Evolutionary conservation across 257 asterid species (phyloP).

Genomic region (Solanum piurae): DNA sequence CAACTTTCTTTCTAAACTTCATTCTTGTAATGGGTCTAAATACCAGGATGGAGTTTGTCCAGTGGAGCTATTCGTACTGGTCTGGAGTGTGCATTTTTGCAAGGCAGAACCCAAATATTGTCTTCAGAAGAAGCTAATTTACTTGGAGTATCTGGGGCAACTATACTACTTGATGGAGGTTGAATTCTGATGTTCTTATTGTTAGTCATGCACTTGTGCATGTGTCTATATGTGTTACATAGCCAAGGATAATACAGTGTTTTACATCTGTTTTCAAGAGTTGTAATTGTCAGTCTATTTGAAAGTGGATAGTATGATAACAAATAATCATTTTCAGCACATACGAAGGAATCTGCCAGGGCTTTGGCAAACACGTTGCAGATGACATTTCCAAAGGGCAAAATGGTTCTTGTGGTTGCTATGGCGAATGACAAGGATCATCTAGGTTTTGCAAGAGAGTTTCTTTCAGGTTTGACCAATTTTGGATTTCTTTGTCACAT

Average conservation of each 20-base stretch:
- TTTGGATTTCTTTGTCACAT: background rate
- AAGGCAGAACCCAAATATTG: constrained; percentile 77
- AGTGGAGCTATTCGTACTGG: constrained; percentile 65
- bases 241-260: background rate
- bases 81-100: constrained; percentile 49
- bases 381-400: constrained; percentile 21
- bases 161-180: constrained; percentile 91
- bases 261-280: background rate
- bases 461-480: constrained; percentile 54
- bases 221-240: background rate
- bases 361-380: constrained; percentile 56
- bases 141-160: constrained; percentile 58
- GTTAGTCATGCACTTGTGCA: background rate
- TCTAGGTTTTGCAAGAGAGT: constrained; percentile 61
- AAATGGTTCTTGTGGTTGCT: constrained; percentile 50
- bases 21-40: background rate
- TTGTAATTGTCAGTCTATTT: background rate
- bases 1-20: background rate
- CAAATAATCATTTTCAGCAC: constrained; percentile 46
- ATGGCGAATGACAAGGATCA: constrained; percentile 98
- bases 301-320: background rate
- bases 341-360: constrained; percentile 87
- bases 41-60: constrained; percentile 40
- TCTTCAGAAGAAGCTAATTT: constrained; percentile 49
- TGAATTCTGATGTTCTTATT: background rate